Base-by-base conservation (phyloP, 179 eudicot species). In the Gypsophila paniculata region DNA sequence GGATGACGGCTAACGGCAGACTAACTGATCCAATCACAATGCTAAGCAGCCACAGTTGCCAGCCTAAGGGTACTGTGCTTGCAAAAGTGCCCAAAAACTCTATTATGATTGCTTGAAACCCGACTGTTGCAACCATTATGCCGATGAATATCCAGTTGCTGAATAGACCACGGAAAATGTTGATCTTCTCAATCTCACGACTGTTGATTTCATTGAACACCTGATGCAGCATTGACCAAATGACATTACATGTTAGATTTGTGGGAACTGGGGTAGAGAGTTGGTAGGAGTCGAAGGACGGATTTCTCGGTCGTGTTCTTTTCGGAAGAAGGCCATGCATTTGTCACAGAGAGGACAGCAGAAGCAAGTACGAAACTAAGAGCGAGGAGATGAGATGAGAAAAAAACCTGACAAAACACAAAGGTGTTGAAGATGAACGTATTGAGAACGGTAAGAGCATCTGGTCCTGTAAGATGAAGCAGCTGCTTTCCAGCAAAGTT, bases 131-230 rank as follows among this genome's bases (percentile, higher is more conserved):
- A 59, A 77, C 76, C 72, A 92, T 80, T 32, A 92, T 80, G 6
- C 71, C 71, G 19, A 87, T 68, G 87, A 92, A 92, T 26, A 92
- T 67, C 90, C 94, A 84, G 85, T 91, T 90, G 74, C 82, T 80
- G 71, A 83, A 86, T 18, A 90, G 75, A 29, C 98, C 96, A 0
- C 85, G 70, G 61, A 92, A 76, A 0, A 92, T 79, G 71, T 92
- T 89, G 49, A 92, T 81, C 78, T 82, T 90, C 88, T 90, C 96
- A 83, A 92, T 92, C 49, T 92, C 94, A 6, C 96, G 88, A 76
- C 98, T 92, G 85, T 92, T 92, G 69, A 92, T 86, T 77, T 92
- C 98, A 23, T 92, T 92, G 84, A 92, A 92, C 23, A 90, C 89
- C 98, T 92, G 86, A 7, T 19, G 57, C 61, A 66, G 9, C 4